Evolutionary conservation across 2,329 filamentous ascomycete genomes (phyloP).

Genomic region (Orbilia ellipsospora): DNA sequence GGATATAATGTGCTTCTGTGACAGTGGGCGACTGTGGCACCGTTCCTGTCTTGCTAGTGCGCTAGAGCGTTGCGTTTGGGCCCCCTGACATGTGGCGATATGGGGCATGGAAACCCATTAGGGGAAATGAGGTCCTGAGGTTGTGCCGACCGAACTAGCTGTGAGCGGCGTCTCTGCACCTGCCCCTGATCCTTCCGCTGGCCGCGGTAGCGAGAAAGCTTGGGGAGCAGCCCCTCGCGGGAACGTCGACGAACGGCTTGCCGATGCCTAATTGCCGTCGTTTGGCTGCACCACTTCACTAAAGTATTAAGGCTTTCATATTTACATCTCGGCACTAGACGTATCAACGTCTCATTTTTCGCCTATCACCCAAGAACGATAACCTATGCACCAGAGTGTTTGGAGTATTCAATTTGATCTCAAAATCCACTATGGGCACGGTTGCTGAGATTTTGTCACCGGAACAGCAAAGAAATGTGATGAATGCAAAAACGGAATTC

Average conservation of each 20-base stretch:
- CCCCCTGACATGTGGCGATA: slow-evolving; percentile 40
- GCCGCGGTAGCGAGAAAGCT: slow-evolving; percentile 30
- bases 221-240: slow-evolving; percentile 20
- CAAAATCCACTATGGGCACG: background rate
- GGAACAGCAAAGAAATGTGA: slow-evolving; percentile 20
- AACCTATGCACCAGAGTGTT: too few species aligned
- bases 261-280: slow-evolving; percentile 31
- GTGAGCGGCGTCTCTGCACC: slow-evolving; percentile 4
- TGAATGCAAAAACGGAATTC: background rate
- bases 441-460: too few species aligned
- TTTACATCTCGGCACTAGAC: background rate
- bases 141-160: background rate
- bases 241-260: slow-evolving; percentile 22
- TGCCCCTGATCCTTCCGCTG: slow-evolving; percentile 40
- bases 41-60: slow-evolving; percentile 31
- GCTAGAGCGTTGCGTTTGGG: slow-evolving; percentile 36
- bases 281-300: background rate
- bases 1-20: too few species aligned
- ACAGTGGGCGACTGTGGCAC: slow-evolving; percentile 16
- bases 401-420: too few species aligned
- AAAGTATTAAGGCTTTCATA: background rate
- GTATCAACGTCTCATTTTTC: too few species aligned
- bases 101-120: slow-evolving; percentile 36
- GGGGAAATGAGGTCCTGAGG: slow-evolving; percentile 25
- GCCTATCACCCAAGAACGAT: too few species aligned